Conservation (phyloP, 768 basidiomycete genomes). For the Mrakia frigida region DNA sequence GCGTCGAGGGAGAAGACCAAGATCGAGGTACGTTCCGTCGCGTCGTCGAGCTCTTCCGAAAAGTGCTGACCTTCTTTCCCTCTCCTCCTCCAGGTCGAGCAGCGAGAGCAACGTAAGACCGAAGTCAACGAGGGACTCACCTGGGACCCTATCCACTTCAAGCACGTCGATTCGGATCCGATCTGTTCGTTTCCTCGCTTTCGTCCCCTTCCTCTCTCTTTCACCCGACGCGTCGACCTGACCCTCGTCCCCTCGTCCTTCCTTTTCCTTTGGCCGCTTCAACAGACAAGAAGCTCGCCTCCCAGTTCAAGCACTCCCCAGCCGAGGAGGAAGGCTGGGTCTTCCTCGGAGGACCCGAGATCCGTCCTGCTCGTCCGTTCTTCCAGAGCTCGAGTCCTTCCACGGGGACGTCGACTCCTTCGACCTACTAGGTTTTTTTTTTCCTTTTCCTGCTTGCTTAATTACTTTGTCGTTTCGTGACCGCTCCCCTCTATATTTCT, state of each 20-base stretch:
- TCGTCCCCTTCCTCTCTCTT: too few relatives aligned
- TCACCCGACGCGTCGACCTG: neutral
- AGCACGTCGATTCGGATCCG: constrained; percentile 62
- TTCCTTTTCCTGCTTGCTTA: too few relatives aligned
- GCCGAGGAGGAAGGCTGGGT: constrained; percentile 21
- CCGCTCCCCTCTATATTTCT: too few relatives aligned
- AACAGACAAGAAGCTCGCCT: neutral
- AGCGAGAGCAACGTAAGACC: constrained; percentile 79
- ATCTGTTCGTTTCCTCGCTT: constrained; percentile 53
- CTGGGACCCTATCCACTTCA: constrained; percentile 77
- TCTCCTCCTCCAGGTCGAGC: constrained; percentile 64
- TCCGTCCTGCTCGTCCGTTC: neutral
- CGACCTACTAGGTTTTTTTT: too few relatives aligned
- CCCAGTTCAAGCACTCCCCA: neutral
- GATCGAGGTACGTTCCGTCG: neutral
- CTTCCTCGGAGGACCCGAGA: constrained; percentile 3
- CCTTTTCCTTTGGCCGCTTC: neutral
- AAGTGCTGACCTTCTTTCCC: neutral
- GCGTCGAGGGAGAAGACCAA: constrained; percentile 72
- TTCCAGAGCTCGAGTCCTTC: neutral
- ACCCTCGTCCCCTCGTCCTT: neutral
- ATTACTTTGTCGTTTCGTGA: too few relatives aligned
- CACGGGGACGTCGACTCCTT: too few relatives aligned
- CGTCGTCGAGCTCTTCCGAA: neutral
- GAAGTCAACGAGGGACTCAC: constrained; percentile 65